Base-by-base conservation (phyloP, 805 yeast species). In the Yarrowia deformans region DNA sequence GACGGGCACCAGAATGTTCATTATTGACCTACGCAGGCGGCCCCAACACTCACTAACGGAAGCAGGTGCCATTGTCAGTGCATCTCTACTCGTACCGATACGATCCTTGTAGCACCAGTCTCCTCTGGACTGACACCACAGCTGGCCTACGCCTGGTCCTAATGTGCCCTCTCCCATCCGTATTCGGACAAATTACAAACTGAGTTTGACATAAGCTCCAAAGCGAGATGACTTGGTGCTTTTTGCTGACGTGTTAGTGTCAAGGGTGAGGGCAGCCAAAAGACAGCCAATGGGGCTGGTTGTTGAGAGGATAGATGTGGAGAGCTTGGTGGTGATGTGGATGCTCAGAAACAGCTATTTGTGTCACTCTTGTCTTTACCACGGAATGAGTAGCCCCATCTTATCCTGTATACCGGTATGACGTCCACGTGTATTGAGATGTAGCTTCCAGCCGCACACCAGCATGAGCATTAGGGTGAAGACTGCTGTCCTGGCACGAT, bases 141-240 rank as follows among this genome's bases (percentile, higher is more conserved):
- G 46, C 23, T 43, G 23, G 45, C 40, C n/a, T 8, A 3, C 35
- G 49, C 49, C 37, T 34, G 32, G 7, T 16, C 19, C 39, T 13
- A 8, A 13, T 19, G 34, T 7, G 10, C 29, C 9, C 43, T 18
- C 7, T 19, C 16, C 16, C 37, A 10, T 40, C 48, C 63, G 39
- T 40, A 56, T 56, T 40, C 63, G 63, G 63, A 40, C 63, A 40
- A 55, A 40, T 56, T 56, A 39, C 48, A 56, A 56, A 56, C 39
- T 29, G 29, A 42, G 63, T 40, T 56, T 42, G 46, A 8, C 12
- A 56, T 29, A 16, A 56, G 35, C 48, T 56, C 16, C 63, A n/a
- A 23, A 56, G 46, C 39, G 63, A 56, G 63, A 56, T 56, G 63
- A 56, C 46, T 42, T 56, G 39, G 48, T 4, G 45, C 60, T 29